Conservation (phyloP, 768 basidiomycete genomes). For the Hemileccinum rubropunctum region DNA sequence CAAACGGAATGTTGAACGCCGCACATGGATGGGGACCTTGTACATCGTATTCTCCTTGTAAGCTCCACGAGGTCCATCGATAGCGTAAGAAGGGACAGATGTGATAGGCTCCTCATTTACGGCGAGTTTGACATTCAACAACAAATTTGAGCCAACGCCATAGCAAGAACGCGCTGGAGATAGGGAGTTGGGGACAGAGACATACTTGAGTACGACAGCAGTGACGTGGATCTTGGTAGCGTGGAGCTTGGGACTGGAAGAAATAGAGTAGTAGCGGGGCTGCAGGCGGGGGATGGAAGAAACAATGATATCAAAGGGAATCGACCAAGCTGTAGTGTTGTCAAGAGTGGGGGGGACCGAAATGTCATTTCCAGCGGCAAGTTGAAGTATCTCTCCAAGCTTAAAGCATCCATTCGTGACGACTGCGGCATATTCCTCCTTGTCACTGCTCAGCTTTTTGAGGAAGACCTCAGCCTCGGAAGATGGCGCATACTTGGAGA, state of each 20-base stretch:
- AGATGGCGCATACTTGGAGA: conserved; percentile 86
- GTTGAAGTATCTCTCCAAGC: conserved; percentile 88
- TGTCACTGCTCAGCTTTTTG: conserved; percentile 77
- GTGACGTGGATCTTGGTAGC: conserved; percentile 93
- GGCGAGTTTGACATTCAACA: conserved; percentile 87
- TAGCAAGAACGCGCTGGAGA: conserved; percentile 68
- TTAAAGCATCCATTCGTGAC: conserved; percentile 84
- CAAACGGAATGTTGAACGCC: conserved; percentile 93
- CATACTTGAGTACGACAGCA: conserved; percentile 91
- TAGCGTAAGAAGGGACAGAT: conserved; percentile 68
- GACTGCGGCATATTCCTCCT: conserved; percentile 79
- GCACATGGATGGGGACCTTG: conserved; percentile 91
- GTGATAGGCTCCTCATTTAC: conserved; percentile 55
- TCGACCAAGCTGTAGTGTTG: conserved; percentile 83
- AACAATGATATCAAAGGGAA: conserved; percentile 96
- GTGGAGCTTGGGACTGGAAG: conserved; percentile 91
- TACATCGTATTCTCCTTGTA: conserved; percentile 70
- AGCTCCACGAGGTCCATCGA: conserved; percentile 87
- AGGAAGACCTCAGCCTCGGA: conserved; percentile 73
- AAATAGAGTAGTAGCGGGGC: conserved; percentile 98
- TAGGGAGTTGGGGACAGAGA: conserved; percentile 55
- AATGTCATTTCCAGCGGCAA: conserved; percentile 81
- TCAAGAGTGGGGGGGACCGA: conserved; percentile 52
- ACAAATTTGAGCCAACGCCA: conserved; percentile 93
- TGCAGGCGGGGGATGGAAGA: conserved; percentile 92